phyloP scores from a whole-genome alignment of 306 rosid genomes.

The Ziziphus jujuba region DNA sequence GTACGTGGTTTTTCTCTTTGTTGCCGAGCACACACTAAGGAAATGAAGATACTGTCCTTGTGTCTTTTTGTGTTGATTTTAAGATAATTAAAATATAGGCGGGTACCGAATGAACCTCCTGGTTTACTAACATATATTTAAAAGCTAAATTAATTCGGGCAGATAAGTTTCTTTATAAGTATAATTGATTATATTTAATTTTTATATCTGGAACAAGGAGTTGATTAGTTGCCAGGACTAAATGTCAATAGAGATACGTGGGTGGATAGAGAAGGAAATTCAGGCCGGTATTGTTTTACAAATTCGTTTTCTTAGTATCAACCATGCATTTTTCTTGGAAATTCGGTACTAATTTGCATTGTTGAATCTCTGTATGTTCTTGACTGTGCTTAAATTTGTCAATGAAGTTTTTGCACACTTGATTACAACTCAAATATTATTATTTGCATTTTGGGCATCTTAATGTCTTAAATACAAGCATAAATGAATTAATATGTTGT shows the following conservation, averaged over 20 bases:
- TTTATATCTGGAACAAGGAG: slow-evolving; percentile 30
- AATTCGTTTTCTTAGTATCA: slow-evolving; percentile 13
- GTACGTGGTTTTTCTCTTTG: background rate
- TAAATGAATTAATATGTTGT: background rate
- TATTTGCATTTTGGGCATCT: background rate
- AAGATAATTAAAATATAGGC: background rate
- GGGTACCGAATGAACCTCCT: background rate
- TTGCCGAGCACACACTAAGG: slow-evolving; percentile 17
- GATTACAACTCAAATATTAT: background rate
- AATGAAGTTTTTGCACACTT: background rate
- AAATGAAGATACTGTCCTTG: background rate
- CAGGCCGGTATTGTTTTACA: slow-evolving; percentile 31
- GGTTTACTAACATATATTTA: slow-evolving; percentile 2
- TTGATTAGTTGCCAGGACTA: slow-evolving; percentile 27
- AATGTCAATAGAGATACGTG: background rate
- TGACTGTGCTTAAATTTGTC: background rate
- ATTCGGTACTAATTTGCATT: slow-evolving; percentile 3
- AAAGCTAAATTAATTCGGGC: slow-evolving; percentile 12
- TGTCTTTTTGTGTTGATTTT: slow-evolving; percentile 12
- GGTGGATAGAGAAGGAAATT: slow-evolving; percentile 18
- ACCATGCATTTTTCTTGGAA: background rate
- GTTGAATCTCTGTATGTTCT: background rate
- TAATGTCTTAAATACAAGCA: background rate
- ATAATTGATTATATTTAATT: background rate
- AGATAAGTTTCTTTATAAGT: background rate